Conservation (phyloP, 345 rosid genomes). For the Balakata baccata region DNA sequence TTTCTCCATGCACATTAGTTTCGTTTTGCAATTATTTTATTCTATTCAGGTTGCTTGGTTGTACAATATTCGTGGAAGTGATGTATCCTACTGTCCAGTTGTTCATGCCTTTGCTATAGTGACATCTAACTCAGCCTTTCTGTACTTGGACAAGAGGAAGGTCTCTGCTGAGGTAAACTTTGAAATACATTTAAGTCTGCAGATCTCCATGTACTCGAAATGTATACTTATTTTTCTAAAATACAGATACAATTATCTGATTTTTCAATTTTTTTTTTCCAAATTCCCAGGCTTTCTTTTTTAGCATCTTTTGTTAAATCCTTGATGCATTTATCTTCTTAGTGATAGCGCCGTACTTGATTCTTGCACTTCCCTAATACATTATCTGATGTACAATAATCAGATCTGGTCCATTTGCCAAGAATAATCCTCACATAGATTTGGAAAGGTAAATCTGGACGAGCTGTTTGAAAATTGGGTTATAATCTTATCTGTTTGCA, state of each 20-base stretch:
- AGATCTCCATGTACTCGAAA: neutral
- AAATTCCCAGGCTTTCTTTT: neutral
- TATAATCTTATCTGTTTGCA: slow-evolving; percentile 20
- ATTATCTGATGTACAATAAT: neutral
- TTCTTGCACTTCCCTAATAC: neutral
- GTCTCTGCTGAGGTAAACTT: slow-evolving; percentile 59
- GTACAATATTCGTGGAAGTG: slow-evolving; percentile 87
- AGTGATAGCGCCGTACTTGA: neutral
- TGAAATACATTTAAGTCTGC: slow-evolving; percentile 1
- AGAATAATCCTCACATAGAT: neutral
- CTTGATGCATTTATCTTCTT: neutral
- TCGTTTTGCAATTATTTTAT: slow-evolving; percentile 5
- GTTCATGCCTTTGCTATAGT: slow-evolving; percentile 93
- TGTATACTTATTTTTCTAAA: no score
- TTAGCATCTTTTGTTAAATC: neutral
- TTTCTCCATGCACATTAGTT: neutral
- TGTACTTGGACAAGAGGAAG: slow-evolving; percentile 78
- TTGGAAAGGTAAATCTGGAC: neutral
- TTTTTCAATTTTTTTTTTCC: neutral
- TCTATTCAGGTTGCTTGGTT: slow-evolving; percentile 93
- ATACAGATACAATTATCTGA: neutral
- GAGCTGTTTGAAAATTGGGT: slow-evolving; percentile 1
- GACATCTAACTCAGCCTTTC: slow-evolving; percentile 58
- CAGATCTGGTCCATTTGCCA: neutral
- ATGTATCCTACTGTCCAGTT: slow-evolving; percentile 85